These are phyloP conservation scores for Scheffersomyces titani DNA, from an alignment of 1,139 yeast species.

Conservation along the genomic window DNA sequence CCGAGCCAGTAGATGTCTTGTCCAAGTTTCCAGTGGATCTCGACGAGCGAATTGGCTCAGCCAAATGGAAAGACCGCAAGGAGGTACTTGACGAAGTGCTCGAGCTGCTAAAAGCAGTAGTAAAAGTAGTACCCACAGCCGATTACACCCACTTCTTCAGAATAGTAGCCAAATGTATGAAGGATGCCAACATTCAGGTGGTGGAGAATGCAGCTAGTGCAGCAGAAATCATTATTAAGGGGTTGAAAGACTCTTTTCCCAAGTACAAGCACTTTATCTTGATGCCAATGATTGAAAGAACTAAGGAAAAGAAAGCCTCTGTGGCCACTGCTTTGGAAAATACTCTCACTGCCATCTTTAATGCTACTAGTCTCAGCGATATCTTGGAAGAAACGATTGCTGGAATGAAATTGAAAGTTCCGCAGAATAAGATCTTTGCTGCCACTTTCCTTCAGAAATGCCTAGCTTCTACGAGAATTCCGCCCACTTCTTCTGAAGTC, in stretches of 20 bases:
- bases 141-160: constrained; percentile 68
- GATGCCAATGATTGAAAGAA: constrained; percentile 71
- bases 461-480: constrained; percentile 47
- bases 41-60: constrained; percentile 52
- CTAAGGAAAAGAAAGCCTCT: constrained; percentile 83
- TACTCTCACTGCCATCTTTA: constrained; percentile 68
- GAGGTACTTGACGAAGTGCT: constrained; percentile 76
- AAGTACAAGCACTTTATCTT: constrained; percentile 58
- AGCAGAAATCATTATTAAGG: constrained; percentile 62
- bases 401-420: constrained; percentile 75
- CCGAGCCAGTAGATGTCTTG: constrained; percentile 58
- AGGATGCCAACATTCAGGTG: constrained; percentile 89
- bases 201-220: constrained; percentile 80
- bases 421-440: constrained; percentile 76
- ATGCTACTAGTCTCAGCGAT: constrained; percentile 52
- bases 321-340: constrained; percentile 69
- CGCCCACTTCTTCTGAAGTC: constrained; percentile 57
- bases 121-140: constrained; percentile 30
- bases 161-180: constrained; percentile 69
- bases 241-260: constrained; percentile 58
- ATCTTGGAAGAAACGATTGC: constrained; percentile 62
- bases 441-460: constrained; percentile 68
- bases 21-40: constrained; percentile 68
- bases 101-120: constrained; percentile 54
- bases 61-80: constrained; percentile 91